Evolutionary conservation across 2,329 filamentous ascomycete genomes (phyloP).

Genomic region (Botryosphaeria dothidea): DNA sequence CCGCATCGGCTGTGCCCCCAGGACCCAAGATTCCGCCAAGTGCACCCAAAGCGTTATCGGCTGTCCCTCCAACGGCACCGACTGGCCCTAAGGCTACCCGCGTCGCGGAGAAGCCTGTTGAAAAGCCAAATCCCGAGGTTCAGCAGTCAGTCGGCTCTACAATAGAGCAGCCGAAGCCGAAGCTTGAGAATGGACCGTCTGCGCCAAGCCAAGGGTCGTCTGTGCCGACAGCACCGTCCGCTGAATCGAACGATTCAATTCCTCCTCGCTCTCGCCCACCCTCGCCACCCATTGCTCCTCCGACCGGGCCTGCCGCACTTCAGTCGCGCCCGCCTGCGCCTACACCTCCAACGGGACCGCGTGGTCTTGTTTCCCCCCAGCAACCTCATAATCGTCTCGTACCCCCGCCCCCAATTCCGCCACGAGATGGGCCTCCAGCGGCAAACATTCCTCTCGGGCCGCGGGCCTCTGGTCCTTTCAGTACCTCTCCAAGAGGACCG

Average conservation of each 20-base stretch:
- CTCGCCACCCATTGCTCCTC: slow-evolving; percentile 14
- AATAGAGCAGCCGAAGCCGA: slow-evolving; percentile 22
- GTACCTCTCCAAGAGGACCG: slow-evolving; percentile 36
- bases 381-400: slow-evolving; percentile 13
- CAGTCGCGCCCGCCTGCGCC: slow-evolving; percentile 8
- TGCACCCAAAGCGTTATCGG: slow-evolving; percentile 37
- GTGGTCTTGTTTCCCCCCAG: slow-evolving; percentile 18
- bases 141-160: slow-evolving; percentile 24
- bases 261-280: slow-evolving; percentile 11
- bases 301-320: slow-evolving; percentile 15
- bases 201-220: neutral
- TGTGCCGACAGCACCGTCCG: slow-evolving; percentile 19
- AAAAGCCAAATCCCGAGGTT: slow-evolving; percentile 20
- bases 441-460: slow-evolving; percentile 30
- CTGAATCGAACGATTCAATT: slow-evolving; percentile 10
- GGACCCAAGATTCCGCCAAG: slow-evolving; percentile 32
- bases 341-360: slow-evolving; percentile 16
- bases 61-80: slow-evolving; percentile 16
- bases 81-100: slow-evolving; percentile 35
- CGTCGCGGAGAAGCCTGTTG: slow-evolving; percentile 30
- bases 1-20: slow-evolving; percentile 31
- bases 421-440: slow-evolving; percentile 32
- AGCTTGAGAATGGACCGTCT: neutral
- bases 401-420: slow-evolving; percentile 24
- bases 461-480: slow-evolving; percentile 29